phyloP scores from a whole-genome alignment of 495 filamentous ascomycete genomes.

The Talaromyces ruber region DNA sequence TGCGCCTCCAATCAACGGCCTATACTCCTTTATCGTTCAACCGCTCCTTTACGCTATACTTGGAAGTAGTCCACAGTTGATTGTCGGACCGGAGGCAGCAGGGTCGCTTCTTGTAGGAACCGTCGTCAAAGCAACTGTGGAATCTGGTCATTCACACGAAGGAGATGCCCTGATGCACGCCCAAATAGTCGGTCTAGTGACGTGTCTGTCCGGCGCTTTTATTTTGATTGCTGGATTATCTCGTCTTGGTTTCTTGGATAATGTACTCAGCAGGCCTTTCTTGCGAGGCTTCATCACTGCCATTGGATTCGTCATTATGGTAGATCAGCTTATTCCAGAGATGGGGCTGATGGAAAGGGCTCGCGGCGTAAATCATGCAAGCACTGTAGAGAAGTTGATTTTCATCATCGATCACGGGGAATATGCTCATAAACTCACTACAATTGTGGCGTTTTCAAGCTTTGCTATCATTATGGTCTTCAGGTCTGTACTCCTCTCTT shows the following conservation, averaged over 20 bases:
- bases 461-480: slow-evolving; percentile 86
- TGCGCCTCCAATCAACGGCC: slow-evolving; percentile 86
- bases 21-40: slow-evolving; percentile 90
- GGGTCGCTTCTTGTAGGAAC: slow-evolving; percentile 84
- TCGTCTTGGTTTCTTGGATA: slow-evolving; percentile 89
- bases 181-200: slow-evolving; percentile 79
- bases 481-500: slow-evolving; percentile 36
- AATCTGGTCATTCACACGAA: slow-evolving; percentile 58
- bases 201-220: slow-evolving; percentile 76
- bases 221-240: slow-evolving; percentile 77
- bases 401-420: slow-evolving; percentile 64
- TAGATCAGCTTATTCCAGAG: slow-evolving; percentile 90
- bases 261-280: slow-evolving; percentile 86
- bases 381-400: slow-evolving; percentile 71
- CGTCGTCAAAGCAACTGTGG: slow-evolving; percentile 71
- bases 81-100: slow-evolving; percentile 93
- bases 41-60: slow-evolving; percentile 85
- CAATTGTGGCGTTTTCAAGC: slow-evolving; percentile 63
- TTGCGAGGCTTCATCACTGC: slow-evolving; percentile 92
- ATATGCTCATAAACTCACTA: slow-evolving; percentile 64
- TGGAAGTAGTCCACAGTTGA: slow-evolving; percentile 83
- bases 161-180: slow-evolving; percentile 64
- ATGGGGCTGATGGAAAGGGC: slow-evolving; percentile 64
- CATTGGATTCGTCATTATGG: slow-evolving; percentile 89
- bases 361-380: slow-evolving; percentile 64